These are phyloP conservation scores for Yamadazyma conglobata DNA, from an alignment of 1,139 yeast genomes.

Conservation along the genomic window DNA sequence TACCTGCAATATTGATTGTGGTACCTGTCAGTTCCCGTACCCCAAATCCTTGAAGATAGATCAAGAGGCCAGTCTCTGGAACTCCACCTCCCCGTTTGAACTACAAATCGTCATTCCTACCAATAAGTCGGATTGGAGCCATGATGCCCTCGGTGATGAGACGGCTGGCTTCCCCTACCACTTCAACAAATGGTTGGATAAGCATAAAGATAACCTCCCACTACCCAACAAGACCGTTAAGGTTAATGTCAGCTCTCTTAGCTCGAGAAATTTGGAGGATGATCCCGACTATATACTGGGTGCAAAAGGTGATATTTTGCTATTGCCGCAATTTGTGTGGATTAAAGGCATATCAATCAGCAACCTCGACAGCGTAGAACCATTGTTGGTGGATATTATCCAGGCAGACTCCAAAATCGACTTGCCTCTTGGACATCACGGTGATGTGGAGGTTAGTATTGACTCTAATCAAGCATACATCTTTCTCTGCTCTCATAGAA, in stretches of 20 bases:
- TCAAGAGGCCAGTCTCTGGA: constrained; percentile 52
- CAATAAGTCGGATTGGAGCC: constrained; percentile 82
- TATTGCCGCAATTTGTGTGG: constrained; percentile 81
- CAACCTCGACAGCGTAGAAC: constrained; percentile 29
- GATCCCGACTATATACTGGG: constrained; percentile 41
- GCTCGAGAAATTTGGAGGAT: constrained; percentile 32
- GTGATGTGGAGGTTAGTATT: constrained; percentile 15
- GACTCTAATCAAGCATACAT: constrained; percentile 54
- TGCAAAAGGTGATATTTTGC: constrained; percentile 52
- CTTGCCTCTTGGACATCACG: constrained; percentile 4
- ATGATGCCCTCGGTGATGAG: constrained; percentile 57
- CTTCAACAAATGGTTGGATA: constrained; percentile 46
- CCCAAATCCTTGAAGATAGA: constrained; percentile 59
- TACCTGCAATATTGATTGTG: constrained; percentile 48
- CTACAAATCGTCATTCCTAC: constrained; percentile 78
- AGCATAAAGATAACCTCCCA: constrained; percentile 13
- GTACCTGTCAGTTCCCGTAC: constrained; percentile 45
- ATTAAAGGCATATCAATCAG: constrained; percentile 47
- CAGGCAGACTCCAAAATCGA: constrained; percentile 7
- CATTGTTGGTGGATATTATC: constrained; percentile 6
- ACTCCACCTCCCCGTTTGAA: constrained; percentile 65
- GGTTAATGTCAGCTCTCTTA: constrained; percentile 51
- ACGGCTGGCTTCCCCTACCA: constrained; percentile 49
- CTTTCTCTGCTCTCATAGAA: constrained; percentile 81
- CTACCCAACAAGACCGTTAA: constrained; percentile 31